Evolutionary conservation across 768 basidiomycete species (phyloP), one percentile per base, ranked within the genome.

Genomic region (Tricholoma matsutake): DNA sequence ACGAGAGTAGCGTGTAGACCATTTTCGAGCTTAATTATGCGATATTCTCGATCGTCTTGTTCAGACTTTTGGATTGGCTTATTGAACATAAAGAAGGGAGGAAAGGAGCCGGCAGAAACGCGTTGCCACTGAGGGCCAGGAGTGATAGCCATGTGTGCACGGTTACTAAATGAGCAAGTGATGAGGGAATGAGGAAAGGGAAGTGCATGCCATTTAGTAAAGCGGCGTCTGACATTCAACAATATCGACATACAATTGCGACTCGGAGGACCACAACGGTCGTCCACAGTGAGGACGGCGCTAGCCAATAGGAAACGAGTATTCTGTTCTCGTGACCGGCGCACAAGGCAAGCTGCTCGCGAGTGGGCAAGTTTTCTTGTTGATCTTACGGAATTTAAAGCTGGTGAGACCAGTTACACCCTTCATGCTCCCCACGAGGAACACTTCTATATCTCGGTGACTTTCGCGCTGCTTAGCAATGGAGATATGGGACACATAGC

Each of bases 1-100:
- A 98, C 81, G 25, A 99, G 74, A 64, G 89, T 84, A 0, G 88
- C 94, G 62, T 92, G 88, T n/a, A 99, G 76, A 3, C 91, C 94
- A 69, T 98, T 99, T 6, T 86, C 81, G n/a, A 99, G 83, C 53
- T 81, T 81, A 63, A 99, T 89, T 52, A 95, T 71, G 54, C 89
- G 79, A 72, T 97, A 96, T 14, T 86, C 81, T 61, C 94, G 79
- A 67, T 91, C 86, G 70, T 96, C 94, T 67, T 88, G 84, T 56
- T 81, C 80, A 0, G 92, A 89, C 73, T 87, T 87, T 61, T 86
- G 80, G 61, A 96, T 82, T 7, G 81, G 73, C 58, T 79, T 83
- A 14, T 73, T 77, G 78, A 84, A 94, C 35, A 86, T 69, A 4
- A 74, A 78, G 67, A 83, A 86, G 0, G 79, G 72, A 2, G 84